These are phyloP conservation scores for Geotrichum fermentans DNA, from an alignment of 1,139 yeast genomes.

Conservation along the genomic window DNA sequence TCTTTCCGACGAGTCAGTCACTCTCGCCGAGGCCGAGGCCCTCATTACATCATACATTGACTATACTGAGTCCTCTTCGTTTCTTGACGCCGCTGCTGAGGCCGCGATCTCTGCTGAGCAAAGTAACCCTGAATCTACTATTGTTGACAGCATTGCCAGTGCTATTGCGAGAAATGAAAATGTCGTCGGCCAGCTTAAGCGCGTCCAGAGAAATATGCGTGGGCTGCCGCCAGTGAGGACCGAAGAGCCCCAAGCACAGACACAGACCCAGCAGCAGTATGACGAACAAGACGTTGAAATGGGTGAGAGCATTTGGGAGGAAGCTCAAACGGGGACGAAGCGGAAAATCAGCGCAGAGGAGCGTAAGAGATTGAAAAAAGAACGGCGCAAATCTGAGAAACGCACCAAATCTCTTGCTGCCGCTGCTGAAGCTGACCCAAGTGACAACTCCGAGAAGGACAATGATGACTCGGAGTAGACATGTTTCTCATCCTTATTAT, in stretches of 20 bases:
- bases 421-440: slow-evolving; percentile 7
- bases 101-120: slow-evolving; percentile 24
- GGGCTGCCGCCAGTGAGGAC: slow-evolving; percentile 59
- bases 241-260: slow-evolving; percentile 11
- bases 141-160: slow-evolving; percentile 16
- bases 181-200: slow-evolving; percentile 54
- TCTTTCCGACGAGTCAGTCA: slow-evolving; percentile 29
- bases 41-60: slow-evolving; percentile 45
- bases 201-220: slow-evolving; percentile 66
- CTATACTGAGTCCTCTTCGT: slow-evolving; percentile 36
- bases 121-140: slow-evolving; percentile 12
- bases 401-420: slow-evolving; percentile 21
- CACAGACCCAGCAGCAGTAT: slow-evolving; percentile 5
- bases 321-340: slow-evolving; percentile 9
- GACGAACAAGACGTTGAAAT: slow-evolving; percentile 14
- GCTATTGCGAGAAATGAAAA: slow-evolving; percentile 26
- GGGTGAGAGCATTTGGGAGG: slow-evolving; percentile 9
- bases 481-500: too few species aligned
- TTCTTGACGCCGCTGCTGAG: slow-evolving; percentile 35
- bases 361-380: slow-evolving; percentile 41
- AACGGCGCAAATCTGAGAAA: slow-evolving; percentile 38
- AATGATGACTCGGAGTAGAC: neutral
- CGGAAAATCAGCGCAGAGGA: slow-evolving; percentile 32
- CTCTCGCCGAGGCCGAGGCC: slow-evolving; percentile 41
- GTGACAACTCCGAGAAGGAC: slow-evolving; percentile 7